These are phyloP conservation scores for Kodamaea arcana DNA, from an alignment of 1,139 yeast species.

Conservation along the genomic window DNA sequence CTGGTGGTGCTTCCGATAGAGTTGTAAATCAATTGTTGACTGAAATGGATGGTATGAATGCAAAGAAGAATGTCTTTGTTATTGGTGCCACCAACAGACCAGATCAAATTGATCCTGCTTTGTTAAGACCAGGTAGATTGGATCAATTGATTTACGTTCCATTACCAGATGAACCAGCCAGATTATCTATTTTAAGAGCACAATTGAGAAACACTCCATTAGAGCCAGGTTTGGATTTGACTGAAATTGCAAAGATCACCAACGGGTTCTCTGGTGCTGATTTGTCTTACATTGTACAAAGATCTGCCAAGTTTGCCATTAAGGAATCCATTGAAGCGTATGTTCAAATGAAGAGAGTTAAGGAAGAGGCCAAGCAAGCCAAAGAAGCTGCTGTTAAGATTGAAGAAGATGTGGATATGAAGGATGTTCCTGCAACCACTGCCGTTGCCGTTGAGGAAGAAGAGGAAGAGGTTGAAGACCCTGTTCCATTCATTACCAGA, in stretches of 20 bases:
- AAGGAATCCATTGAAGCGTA: constrained; percentile 95
- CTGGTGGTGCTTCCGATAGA: constrained; percentile 98
- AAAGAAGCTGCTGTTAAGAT: constrained; percentile 31
- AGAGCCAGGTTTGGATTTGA: constrained; percentile 91
- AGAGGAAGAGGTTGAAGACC: constrained; percentile 61
- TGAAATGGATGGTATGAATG: constrained; percentile 99
- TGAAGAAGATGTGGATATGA: constrained; percentile 65
- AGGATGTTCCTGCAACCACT: constrained; percentile 25
- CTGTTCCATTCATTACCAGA: constrained; percentile 92
- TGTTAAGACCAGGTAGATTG: constrained; percentile 97
- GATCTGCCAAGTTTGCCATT: constrained; percentile 97
- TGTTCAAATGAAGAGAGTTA: constrained; percentile 50
- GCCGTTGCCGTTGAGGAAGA: constrained; percentile 42
- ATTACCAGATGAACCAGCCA: constrained; percentile 91
- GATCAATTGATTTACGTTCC: constrained; percentile 98
- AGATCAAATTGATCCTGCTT: constrained; percentile 97
- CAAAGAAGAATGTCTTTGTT: constrained; percentile 96
- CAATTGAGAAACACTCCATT: constrained; percentile 98
- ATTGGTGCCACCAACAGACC: constrained; percentile 99
- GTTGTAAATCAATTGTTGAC: constrained; percentile 97
- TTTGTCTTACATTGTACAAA: constrained; percentile 92
- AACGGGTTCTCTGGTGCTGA: constrained; percentile 99
- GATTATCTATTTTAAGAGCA: constrained; percentile 88
- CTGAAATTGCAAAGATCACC: constrained; percentile 87
- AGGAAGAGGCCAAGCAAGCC: constrained; percentile 20